A percentile compares a stretch with the other conserved stretches of the same genome.
Conservation (phyloP, 148 eudicot genomes). For the Amaranthus palmeri region DNA sequence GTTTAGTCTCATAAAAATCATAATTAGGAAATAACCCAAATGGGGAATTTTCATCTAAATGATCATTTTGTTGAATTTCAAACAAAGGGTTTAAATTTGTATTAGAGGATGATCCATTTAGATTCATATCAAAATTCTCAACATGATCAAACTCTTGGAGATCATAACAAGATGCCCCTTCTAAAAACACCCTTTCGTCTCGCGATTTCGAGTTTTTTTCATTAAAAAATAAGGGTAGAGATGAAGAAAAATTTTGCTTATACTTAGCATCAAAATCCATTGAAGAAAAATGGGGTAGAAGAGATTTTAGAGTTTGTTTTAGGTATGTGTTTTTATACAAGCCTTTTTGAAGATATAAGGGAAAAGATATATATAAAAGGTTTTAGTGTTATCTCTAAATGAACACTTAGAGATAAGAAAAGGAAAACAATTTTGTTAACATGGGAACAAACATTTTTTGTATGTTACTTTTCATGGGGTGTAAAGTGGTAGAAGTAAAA, state of each 20-base stretch:
- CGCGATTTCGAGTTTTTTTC: constrained; percentile 22
- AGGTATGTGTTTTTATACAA: neutral
- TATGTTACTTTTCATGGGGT: too few species aligned
- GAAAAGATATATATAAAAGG: too few species aligned
- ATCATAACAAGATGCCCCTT: constrained; percentile 17
- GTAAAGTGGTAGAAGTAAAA: too few species aligned
- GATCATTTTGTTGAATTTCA: constrained; percentile 18
- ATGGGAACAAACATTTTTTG: too few species aligned
- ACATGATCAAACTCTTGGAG: constrained; percentile 43
- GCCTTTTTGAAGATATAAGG: constrained; percentile 4
- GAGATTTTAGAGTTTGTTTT: neutral
- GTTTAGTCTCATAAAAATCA: constrained; percentile 46
- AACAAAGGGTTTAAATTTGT: constrained; percentile 26
- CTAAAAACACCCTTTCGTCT: constrained; percentile 27
- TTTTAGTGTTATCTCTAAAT: too few species aligned
- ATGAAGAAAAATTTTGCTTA: constrained; percentile 22
- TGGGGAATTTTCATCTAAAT: constrained; percentile 34
- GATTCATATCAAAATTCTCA: constrained; percentile 32
- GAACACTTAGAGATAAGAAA: too few species aligned
- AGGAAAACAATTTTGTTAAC: too few species aligned
- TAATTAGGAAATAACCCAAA: constrained; percentile 21
- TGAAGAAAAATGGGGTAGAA: constrained; percentile 11
- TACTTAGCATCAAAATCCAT: constrained; percentile 39
- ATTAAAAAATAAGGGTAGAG: constrained; percentile 14
- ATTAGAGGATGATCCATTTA: constrained; percentile 24